Conservation (phyloP, 2,329 filamentous ascomycete genomes). For the Colletotrichum caudatum region DNA sequence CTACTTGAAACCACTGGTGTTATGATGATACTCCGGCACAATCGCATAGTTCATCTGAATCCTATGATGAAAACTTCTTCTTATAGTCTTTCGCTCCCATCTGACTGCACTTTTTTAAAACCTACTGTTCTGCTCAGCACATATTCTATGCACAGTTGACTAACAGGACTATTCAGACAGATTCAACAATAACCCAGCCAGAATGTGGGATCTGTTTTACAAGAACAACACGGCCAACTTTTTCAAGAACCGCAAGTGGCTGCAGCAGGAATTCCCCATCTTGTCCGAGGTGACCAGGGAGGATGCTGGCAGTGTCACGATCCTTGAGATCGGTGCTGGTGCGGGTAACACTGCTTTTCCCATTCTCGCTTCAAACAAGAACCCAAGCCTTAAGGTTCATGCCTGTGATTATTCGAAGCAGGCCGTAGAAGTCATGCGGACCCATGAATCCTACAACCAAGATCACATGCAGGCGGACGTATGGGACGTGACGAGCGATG, state of each 20-base stretch:
- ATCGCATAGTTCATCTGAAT: conserved; percentile 72
- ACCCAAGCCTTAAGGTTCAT: conserved; percentile 84
- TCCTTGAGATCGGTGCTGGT: conserved; percentile 94
- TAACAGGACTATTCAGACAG: conserved; percentile 68
- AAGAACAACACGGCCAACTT: conserved; percentile 98
- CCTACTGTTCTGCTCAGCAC: conserved; percentile 31
- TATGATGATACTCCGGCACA: conserved; percentile 49
- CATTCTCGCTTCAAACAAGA: conserved; percentile 85
- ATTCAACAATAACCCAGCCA: conserved; percentile 90
- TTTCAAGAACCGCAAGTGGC: conserved; percentile 98
- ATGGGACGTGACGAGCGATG: conserved; percentile 85
- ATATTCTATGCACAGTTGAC: conserved; percentile 45
- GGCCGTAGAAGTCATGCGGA: conserved; percentile 92
- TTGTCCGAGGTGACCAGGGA: conserved; percentile 79
- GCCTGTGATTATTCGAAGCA: conserved; percentile 97
- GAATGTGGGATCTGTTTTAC: conserved; percentile 99
- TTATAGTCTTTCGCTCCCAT: conserved; percentile 81
- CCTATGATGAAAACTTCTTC: conserved; percentile 65
- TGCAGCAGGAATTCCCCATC: conserved; percentile 94
- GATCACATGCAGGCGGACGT: conserved; percentile 87
- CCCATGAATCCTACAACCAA: conserved; percentile 79
- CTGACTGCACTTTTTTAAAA: conserved; percentile 60
- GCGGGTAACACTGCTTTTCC: conserved; percentile 98
- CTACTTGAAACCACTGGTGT: conserved; percentile 43
- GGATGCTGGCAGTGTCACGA: conserved; percentile 74